Evolutionary conservation across 306 rosid genomes (phyloP), one percentile per base, ranked within the genome.

Genomic region (Amphicarpaea edgeworthii): DNA sequence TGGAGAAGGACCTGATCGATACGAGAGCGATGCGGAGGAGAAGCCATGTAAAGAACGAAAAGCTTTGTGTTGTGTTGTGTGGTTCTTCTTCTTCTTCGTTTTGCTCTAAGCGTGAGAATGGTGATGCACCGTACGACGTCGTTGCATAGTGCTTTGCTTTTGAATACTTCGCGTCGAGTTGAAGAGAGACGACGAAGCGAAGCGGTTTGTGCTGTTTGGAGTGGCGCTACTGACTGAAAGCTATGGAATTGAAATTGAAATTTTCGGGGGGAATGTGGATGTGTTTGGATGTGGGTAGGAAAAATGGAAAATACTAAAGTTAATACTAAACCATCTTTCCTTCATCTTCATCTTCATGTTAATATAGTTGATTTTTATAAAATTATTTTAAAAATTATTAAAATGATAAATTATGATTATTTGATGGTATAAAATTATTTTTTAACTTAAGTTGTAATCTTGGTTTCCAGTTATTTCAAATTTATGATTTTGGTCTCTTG

Each of bases 1-100:
- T 19, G 16, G 76, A 23, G 78, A 55, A 51, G 65, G 8, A 94
- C 98, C 98, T 92, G 91, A 63, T 89, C 79, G 83, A 95, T 83
- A 77, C 97, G 96, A 30, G 85, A 77, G 58, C 77, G 85, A 17
- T 88, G 92, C 30, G 95, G 84, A 59, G 79, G 81, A 69, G 97
- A 89, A 83, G 90, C 93, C 98, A 95, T 95, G 82, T 4, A 38
- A 57, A 7, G 38, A 57, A 57, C 64, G 64, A 57, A 5, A 26
- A 30, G 42, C 14, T 20, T 28, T 10, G 32, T 6, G 40, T 34
- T 7, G 40, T 5, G 8, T 34, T 34, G 37, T 34, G 40, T 7
- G 4, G 37, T 24, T 11, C 41, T 47, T 66, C 28, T 45, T 70
- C 37, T 47, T 70, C 72, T 30, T 57, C 23, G 14, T 9, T 4